These are phyloP conservation scores for Simplicillium sp. DNA, from an alignment of 2,329 filamentous ascomycete genomes.

Conservation along the genomic window DNA sequence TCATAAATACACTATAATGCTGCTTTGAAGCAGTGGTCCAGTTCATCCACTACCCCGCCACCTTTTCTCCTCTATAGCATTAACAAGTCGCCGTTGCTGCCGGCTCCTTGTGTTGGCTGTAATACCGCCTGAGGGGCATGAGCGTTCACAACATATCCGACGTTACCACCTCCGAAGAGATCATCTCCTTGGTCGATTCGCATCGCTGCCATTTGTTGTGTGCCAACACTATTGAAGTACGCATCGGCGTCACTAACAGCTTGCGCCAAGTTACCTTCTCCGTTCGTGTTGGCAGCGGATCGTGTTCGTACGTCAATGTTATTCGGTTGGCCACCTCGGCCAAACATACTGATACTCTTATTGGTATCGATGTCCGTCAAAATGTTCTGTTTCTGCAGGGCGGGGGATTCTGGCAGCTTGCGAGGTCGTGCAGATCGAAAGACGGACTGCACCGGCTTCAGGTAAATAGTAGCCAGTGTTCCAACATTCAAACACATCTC, in stretches of 20 bases:
- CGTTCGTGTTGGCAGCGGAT: constrained; percentile 14
- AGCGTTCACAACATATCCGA: constrained; percentile 69
- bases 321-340: constrained; percentile 39
- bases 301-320: constrained; percentile 36
- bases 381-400: constrained; percentile 65
- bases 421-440: constrained; percentile 82
- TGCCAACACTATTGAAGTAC: constrained; percentile 76
- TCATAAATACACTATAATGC: neutral
- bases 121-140: constrained; percentile 69
- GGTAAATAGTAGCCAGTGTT: constrained; percentile 90
- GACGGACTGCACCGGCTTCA: constrained; percentile 95
- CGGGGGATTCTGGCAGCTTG: constrained; percentile 71
- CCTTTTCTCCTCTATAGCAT: constrained; percentile 36
- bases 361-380: constrained; percentile 43
- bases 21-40: neutral
- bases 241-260: constrained; percentile 80
- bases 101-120: constrained; percentile 55
- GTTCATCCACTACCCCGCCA: neutral
- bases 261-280: constrained; percentile 46
- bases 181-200: constrained; percentile 54
- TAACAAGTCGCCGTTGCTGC: constrained; percentile 63
- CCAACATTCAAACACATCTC: constrained; percentile 97
- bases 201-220: constrained; percentile 65
- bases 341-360: constrained; percentile 52
- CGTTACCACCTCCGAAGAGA: constrained; percentile 49